Base-by-base conservation (phyloP, 1,284 basidiomycete species). In the Microbotryum scabiosae region DNA sequence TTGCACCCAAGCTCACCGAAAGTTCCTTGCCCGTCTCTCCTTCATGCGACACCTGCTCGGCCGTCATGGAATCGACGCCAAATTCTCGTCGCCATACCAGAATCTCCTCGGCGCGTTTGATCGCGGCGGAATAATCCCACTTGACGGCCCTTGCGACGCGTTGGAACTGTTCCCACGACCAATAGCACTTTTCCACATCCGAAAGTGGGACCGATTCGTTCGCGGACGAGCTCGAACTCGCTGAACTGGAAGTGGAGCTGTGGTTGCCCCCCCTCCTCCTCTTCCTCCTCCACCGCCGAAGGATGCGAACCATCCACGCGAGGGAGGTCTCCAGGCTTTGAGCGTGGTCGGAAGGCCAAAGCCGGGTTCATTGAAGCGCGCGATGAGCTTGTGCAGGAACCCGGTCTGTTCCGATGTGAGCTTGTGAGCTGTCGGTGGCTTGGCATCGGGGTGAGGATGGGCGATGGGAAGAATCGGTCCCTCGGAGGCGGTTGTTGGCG, bases 61-160 rank as follows among this genome's bases (percentile, higher is more conserved):
- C 60, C 21, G 49, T 62, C 65, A 77, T 69, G 10, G 59, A 58
- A 54, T 77, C 76, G 36, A 76, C 73, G 51, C 70, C 66, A 64
- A 72, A 76, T 64, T 77, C 76, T 20, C 76, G 69, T 28, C 75
- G 60, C 76, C 76, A 77, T 18, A 73, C 73, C 10, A 72, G 62
- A 32, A 75, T 76, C 32, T 76, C 74, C 47, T 73, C 72, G 20
- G 74, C 70, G 23, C 76, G 67, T 59, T 71, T 71, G 57, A 76
- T 66, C 20, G 73, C 75, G 6, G 60, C 53, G 3, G 59, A 47
- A 14, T 73, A 68, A 60, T 76, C 73, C 76, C 76, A 77, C 63
- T 74, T 75, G 52, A 68, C 67, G 5, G 76, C 76, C 44, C 76
- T 63, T 23, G 75, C 69, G 55, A 73, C 74, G 21, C 76, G 67